Evolutionary conservation across 441 rosid genomes (phyloP).

Genomic region (Raphanus hybrid): DNA sequence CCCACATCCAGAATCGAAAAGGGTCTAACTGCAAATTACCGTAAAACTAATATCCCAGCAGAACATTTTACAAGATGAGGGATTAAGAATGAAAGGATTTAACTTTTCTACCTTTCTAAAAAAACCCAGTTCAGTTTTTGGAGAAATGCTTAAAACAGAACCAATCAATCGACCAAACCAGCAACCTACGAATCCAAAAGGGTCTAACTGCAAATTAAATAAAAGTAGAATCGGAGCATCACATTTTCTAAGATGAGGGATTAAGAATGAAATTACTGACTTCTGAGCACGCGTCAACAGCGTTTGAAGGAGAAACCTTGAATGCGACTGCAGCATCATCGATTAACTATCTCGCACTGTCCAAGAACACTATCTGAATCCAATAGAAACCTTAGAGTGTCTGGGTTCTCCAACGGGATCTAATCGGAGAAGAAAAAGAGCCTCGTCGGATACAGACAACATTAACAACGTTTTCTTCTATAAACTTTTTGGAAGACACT

Average conservation of each 20-base stretch:
- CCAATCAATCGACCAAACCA: not conserved
- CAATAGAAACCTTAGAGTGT: slow-evolving; percentile 3
- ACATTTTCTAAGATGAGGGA: not conserved
- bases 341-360: not conserved
- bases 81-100: not conserved
- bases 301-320: slow-evolving; percentile 84
- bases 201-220: not conserved
- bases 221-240: not conserved
- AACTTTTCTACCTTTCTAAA: too few relatives aligned
- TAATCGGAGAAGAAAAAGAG: slow-evolving; percentile 31
- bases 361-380: slow-evolving; percentile 32
- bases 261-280: slow-evolving; percentile 44
- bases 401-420: slow-evolving; percentile 24
- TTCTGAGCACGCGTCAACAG: slow-evolving; percentile 72
- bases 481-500: slow-evolving; percentile 6
- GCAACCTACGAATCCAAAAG: not conserved
- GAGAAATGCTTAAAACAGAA: too few relatives aligned
- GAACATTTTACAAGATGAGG: not conserved
- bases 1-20: slow-evolving; percentile 6
- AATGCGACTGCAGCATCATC: slow-evolving; percentile 65
- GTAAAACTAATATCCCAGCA: not conserved
- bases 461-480: slow-evolving; percentile 34
- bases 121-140: too few relatives aligned
- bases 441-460: slow-evolving; percentile 29
- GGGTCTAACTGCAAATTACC: not conserved